A percentile compares a stretch with the other conserved stretches of the same genome.
These are phyloP conservation scores for Metarhizium rileyi DNA, from an alignment of 2,329 filamentous ascomycete genomes.

Conservation along the genomic window DNA sequence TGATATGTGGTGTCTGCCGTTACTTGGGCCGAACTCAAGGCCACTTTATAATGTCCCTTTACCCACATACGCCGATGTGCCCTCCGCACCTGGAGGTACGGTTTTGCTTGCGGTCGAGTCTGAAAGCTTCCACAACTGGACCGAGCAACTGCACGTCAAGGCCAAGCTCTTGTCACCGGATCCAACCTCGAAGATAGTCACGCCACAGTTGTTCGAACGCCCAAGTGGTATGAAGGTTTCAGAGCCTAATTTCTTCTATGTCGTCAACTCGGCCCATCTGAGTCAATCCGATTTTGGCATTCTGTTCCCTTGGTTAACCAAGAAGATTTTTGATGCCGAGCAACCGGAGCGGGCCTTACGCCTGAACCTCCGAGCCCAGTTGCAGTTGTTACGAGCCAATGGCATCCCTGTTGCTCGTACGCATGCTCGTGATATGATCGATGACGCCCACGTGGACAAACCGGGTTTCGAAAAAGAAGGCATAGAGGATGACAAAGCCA, in stretches of 20 bases:
- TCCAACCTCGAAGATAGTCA: conserved; percentile 33
- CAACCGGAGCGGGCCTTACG: conserved; percentile 49
- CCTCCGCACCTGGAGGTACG: conserved; percentile 41
- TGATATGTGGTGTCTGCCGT: conserved; percentile 72
- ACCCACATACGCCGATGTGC: conserved; percentile 50
- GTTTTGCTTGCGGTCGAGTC: conserved; percentile 63
- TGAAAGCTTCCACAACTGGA: conserved; percentile 72
- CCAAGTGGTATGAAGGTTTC: conserved; percentile 32
- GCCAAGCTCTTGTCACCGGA: conserved; percentile 54
- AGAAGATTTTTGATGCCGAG: conserved; percentile 45
- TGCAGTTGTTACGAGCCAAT: conserved; percentile 46
- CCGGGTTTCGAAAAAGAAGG: conserved; percentile 15
- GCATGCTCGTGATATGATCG: conserved; percentile 38
- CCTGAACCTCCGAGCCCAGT: conserved; percentile 47
- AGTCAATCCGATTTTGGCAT: conserved; percentile 78
- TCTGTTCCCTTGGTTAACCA: conserved; percentile 64
- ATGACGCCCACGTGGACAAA: conserved; percentile 32
- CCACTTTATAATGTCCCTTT: conserved; percentile 64
- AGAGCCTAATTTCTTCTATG: conserved; percentile 65
- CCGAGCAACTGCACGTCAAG: conserved; percentile 58
- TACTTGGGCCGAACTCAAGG: conserved; percentile 51
- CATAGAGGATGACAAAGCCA: conserved; percentile 37
- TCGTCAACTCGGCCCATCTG: conserved; percentile 64
- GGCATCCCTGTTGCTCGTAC: conserved; percentile 40
- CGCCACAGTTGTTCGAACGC: conserved; percentile 30